These are phyloP conservation scores for Colletotrichum sp. DNA, from an alignment of 2,329 filamentous ascomycete genomes.

Conservation along the genomic window DNA sequence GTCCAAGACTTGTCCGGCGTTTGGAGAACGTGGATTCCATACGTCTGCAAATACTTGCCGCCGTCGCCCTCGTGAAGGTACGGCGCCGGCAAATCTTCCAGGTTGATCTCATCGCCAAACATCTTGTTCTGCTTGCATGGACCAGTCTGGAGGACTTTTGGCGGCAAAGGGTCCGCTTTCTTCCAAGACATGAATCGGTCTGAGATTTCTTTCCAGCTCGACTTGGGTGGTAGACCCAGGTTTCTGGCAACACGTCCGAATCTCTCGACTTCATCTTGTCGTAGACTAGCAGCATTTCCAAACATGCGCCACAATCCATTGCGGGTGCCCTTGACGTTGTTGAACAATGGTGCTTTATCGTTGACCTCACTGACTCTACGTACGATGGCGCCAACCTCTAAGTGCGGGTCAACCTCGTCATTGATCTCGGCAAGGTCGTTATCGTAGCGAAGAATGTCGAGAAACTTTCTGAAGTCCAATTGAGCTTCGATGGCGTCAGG, in stretches of 20 bases:
- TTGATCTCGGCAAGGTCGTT: conserved; percentile 50
- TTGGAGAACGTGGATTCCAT: conserved; percentile 52
- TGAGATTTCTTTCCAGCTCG: conserved; percentile 40
- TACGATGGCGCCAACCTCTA: conserved; percentile 52
- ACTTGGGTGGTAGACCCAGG: conserved; percentile 42
- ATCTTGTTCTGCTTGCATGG: conserved; percentile 48
- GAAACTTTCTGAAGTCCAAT: conserved; percentile 48
- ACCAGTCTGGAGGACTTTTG: conserved; percentile 27
- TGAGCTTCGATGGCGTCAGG: neutral
- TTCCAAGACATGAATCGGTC: conserved; percentile 24
- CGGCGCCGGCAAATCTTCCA: conserved; percentile 45
- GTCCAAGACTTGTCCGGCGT: conserved; percentile 51
- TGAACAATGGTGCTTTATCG: conserved; percentile 55
- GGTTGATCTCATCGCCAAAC: conserved; percentile 43
- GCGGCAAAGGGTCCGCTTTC: conserved; percentile 40
- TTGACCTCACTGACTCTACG: conserved; percentile 48
- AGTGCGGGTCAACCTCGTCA: conserved; percentile 44
- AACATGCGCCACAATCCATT: conserved; percentile 53
- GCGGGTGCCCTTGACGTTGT: conserved; percentile 51
- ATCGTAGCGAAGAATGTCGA: conserved; percentile 46
- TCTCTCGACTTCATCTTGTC: conserved; percentile 31
- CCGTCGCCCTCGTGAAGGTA: conserved; percentile 50
- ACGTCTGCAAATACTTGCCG: conserved; percentile 55
- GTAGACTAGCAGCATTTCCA: conserved; percentile 44
- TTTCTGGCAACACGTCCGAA: conserved; percentile 48